Evolutionary conservation across 2,329 filamentous ascomycete genomes (phyloP), one percentile per base, ranked within the genome.

Genomic region (Lomentospora prolificans): DNA sequence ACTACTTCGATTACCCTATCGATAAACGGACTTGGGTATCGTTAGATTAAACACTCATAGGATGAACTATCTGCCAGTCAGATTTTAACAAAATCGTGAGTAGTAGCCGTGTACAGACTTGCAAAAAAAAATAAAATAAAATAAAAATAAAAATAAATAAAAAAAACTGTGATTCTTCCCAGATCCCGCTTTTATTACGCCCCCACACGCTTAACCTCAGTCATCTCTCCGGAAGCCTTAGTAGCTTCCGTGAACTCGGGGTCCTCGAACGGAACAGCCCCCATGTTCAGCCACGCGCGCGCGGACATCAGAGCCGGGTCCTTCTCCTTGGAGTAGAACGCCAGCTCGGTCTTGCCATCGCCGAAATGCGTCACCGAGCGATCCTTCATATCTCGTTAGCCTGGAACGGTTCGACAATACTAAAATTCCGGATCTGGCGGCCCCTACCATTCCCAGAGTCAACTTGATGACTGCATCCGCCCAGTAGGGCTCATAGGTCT

Each of bases 381-480:
- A 36, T 73, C 67, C 77, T 79, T 46, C 14, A 41, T 12, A n/a
- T 5, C 6, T 6, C n/a, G n/a, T 53, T 41, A 53, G 51, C 51
- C 10, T 3, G 3, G n/a, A n/a, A 51, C 14, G 9, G 14, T 22
- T 5, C 7, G 3, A 2, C 27, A 25, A 10, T n/a, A n/a, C n/a
- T n/a, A n/a, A n/a, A n/a, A n/a, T n/a, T n/a, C n/a, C n/a, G n/a
- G n/a, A n/a, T n/a, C n/a, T n/a, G n/a, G n/a, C n/a, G n/a, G n/a
- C n/a, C n/a, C 72, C 65, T 64, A 80, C 77, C 64, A 80, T 59
- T 8, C 78, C 78, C 6, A 81, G 63, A 0, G 78, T 81, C 60
- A 82, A 61, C 62, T 80, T 79, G 57, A 80, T 81, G 4, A 72
- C 65, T 0, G 71, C 72, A 52, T 81, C 77, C 1, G 72, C 67